Evolutionary conservation across 495 filamentous ascomycete genomes (phyloP).

Genomic region (Hypoxylon trugodes): DNA sequence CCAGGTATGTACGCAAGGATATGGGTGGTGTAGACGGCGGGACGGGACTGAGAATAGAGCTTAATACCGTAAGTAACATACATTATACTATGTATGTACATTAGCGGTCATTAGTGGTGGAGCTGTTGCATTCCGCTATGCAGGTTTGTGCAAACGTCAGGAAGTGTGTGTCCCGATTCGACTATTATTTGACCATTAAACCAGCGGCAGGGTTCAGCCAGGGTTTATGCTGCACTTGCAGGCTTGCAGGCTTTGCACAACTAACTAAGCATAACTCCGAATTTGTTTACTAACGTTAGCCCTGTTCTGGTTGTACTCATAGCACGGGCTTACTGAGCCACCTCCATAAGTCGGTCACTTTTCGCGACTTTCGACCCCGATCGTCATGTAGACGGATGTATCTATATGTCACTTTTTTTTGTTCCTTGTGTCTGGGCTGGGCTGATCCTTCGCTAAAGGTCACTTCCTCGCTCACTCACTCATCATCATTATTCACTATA

Average conservation of each 20-base stretch:
- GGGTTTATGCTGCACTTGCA: slow-evolving; percentile 27
- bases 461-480: slow-evolving; percentile 1
- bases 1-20: too few relatives aligned
- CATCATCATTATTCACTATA: too few relatives aligned
- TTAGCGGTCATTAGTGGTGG: slow-evolving; percentile 35
- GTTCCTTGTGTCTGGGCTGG: too few relatives aligned
- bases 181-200: background rate
- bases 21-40: too few relatives aligned
- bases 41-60: background rate
- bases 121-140: slow-evolving; percentile 34
- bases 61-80: slow-evolving; percentile 22
- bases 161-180: slow-evolving; percentile 24
- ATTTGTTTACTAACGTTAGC: slow-evolving; percentile 35
- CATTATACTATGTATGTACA: too few relatives aligned
- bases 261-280: slow-evolving; percentile 34
- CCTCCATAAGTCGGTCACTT: slow-evolving; percentile 31
- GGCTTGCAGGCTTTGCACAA: slow-evolving; percentile 27
- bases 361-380: slow-evolving; percentile 39
- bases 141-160: slow-evolving; percentile 35
- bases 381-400: slow-evolving; percentile 36
- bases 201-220: slow-evolving; percentile 25
- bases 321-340: slow-evolving; percentile 41
- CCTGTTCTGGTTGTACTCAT: slow-evolving; percentile 27
- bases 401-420: slow-evolving; percentile 39
- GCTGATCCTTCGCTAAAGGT: slow-evolving; percentile 20